Percentiles rank a stretch among this genome's conserved stretches.
Conservation (phyloP, 2,329 filamentous ascomycete genomes). For the Tolypocladium sp. region DNA sequence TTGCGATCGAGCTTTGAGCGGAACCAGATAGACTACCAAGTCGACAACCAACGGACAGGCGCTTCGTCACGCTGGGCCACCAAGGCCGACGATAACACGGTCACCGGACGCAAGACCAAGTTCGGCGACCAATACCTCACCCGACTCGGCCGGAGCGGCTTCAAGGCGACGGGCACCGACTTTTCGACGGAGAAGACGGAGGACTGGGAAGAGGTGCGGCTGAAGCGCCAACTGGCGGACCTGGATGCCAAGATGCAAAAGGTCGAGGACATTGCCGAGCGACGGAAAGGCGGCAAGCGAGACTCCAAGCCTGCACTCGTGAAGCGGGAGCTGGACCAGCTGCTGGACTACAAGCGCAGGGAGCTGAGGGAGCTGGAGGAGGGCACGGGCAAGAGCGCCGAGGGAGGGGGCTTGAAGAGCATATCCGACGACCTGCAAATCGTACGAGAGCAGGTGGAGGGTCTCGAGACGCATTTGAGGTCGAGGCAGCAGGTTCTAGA, state of each 20-base stretch:
- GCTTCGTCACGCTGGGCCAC: conserved; percentile 68
- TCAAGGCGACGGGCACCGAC: conserved; percentile 80
- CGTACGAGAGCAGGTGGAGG: conserved; percentile 91
- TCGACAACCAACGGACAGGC: conserved; percentile 63
- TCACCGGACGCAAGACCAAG: conserved; percentile 86
- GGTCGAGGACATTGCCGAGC: conserved; percentile 65
- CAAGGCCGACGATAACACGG: conserved; percentile 68
- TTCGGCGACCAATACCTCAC: conserved; percentile 96
- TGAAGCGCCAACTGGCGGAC: conserved; percentile 87
- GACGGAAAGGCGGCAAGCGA: conserved; percentile 53
- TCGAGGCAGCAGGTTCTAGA: conserved; percentile 67
- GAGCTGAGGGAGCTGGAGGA: conserved; percentile 68
- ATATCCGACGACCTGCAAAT: conserved; percentile 79
- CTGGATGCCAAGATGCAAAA: conserved; percentile 80
- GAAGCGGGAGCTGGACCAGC: conserved; percentile 86
- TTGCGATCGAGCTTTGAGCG: conserved; percentile 86
- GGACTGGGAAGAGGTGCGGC: conserved; percentile 94
- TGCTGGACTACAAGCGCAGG: conserved; percentile 89
- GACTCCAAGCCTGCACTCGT: conserved; percentile 82
- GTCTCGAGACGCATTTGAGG: conserved; percentile 72
- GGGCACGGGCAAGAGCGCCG: conserved; percentile 58
- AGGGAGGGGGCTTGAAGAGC: conserved; percentile 64
- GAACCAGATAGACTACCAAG: conserved; percentile 92
- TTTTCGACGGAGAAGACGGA: conserved; percentile 79
- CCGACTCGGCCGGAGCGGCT: conserved; percentile 73